Conservation (phyloP, 1,284 basidiomycete genomes). For the Tilletia caries region DNA sequence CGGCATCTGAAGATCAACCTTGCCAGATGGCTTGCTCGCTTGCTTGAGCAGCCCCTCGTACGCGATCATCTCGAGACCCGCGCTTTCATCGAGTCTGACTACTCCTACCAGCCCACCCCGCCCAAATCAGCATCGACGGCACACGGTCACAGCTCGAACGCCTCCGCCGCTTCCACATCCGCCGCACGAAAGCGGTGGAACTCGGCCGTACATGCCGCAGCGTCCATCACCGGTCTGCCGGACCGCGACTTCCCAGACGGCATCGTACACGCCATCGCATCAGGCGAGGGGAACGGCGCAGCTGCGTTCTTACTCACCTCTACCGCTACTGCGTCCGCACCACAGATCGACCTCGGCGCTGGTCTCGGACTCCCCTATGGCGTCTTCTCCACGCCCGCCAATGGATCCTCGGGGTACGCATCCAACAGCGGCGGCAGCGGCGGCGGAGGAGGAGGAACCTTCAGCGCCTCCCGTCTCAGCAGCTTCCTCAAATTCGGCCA, state of each 20-base stretch:
- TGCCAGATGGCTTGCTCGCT: conserved; percentile 36
- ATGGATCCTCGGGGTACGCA: conserved; percentile 19
- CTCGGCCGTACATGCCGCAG: neutral
- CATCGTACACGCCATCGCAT: conserved; percentile 31
- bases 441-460: conserved; percentile 24
- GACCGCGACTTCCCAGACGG: conserved; percentile 5
- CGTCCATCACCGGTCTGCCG: neutral
- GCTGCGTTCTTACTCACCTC: conserved; percentile 20
- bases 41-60: conserved; percentile 30
- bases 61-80: conserved; percentile 41
- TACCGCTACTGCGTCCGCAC: neutral
- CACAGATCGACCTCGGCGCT: conserved; percentile 18
- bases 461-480: conserved; percentile 30
- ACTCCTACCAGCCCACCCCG: conserved; percentile 38
- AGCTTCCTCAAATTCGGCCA: conserved; percentile 14
- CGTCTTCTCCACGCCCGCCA: conserved; percentile 32
- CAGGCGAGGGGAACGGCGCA: conserved; percentile 21
- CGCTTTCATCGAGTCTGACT: conserved; percentile 46
- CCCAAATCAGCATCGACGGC: conserved; percentile 24
- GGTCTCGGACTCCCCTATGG: conserved; percentile 35
- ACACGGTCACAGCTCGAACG: neutral
- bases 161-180: conserved; percentile 21
- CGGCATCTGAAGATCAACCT: conserved; percentile 38
- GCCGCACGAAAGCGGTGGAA: conserved; percentile 32
- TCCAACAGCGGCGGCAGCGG: conserved; percentile 23